These are phyloP conservation scores for Cystobasidiaceae sp. DNA, from an alignment of 1,284 basidiomycete species.

Conservation along the genomic window DNA sequence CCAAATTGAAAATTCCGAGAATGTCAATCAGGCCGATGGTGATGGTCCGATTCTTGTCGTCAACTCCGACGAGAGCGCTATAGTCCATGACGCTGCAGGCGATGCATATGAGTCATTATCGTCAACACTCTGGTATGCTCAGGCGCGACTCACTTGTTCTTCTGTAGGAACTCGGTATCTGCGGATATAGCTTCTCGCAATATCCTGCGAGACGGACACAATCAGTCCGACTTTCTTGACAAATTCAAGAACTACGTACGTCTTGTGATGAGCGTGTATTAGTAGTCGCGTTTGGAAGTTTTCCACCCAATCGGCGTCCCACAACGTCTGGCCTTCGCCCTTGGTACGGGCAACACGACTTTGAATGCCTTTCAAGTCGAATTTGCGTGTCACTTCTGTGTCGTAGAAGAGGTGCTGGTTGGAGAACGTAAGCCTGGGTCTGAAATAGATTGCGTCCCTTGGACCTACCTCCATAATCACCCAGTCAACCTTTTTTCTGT, in stretches of 20 bases:
- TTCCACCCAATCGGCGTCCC: constrained; percentile 19
- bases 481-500: neutral
- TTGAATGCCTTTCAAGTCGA: constrained; percentile 22
- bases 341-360: constrained; percentile 12
- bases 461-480: constrained; percentile 10
- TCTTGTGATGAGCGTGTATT: constrained; percentile 11
- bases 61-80: constrained; percentile 12
- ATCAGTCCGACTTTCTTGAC: neutral
- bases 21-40: constrained; percentile 18
- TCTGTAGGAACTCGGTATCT: constrained; percentile 13
- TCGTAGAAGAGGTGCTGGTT: constrained; percentile 8
- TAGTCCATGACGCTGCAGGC: constrained; percentile 16
- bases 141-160: neutral
- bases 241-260: neutral
- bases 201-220: neutral
- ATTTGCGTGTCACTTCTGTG: constrained; percentile 5
- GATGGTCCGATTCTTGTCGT: constrained; percentile 8
- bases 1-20: constrained; percentile 16
- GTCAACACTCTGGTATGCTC: neutral
- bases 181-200: constrained; percentile 3
- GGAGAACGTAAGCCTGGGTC: too few relatives aligned
- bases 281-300: constrained; percentile 7
- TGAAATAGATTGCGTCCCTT: neutral
- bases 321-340: constrained; percentile 11
- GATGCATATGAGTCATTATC: neutral